These are phyloP conservation scores for Trichoderma erinaceum DNA, from an alignment of 495 filamentous ascomycete species.

Conservation along the genomic window DNA sequence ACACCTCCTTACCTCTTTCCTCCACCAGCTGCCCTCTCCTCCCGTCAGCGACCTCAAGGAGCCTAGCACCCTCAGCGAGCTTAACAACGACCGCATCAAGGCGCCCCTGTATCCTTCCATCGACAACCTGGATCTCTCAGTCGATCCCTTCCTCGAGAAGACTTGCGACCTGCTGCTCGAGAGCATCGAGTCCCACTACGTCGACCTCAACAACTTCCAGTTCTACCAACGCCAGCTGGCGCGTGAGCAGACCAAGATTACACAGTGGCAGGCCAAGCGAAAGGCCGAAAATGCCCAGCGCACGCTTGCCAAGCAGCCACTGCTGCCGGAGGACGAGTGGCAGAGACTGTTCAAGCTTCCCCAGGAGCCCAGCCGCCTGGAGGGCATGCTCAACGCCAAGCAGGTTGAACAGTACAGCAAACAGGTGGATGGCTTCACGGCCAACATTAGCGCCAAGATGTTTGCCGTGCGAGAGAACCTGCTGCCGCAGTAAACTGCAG, in stretches of 20 bases:
- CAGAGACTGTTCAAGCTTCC: constrained; percentile 95
- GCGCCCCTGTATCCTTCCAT: constrained; percentile 76
- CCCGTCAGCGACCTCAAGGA: constrained; percentile 56
- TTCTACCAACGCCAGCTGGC: constrained; percentile 96
- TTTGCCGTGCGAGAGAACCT: constrained; percentile 82
- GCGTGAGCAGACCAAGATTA: constrained; percentile 93
- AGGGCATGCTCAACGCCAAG: constrained; percentile 84
- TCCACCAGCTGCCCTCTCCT: constrained; percentile 70
- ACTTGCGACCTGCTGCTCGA: constrained; percentile 93
- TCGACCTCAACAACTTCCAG: constrained; percentile 97
- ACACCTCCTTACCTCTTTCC: constrained; percentile 88
- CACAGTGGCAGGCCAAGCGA: constrained; percentile 90
- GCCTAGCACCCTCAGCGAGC: constrained; percentile 69
- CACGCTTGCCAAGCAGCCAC: constrained; percentile 76
- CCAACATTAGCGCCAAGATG: constrained; percentile 90
- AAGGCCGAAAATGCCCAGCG: constrained; percentile 88
- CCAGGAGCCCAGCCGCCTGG: constrained; percentile 83
- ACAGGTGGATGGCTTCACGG: constrained; percentile 95
- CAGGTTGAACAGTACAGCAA: constrained; percentile 98
- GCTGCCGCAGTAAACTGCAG: constrained; percentile 32
- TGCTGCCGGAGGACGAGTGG: constrained; percentile 96
- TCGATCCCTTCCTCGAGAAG: constrained; percentile 98
- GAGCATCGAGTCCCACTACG: constrained; percentile 94
- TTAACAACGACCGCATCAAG: constrained; percentile 49
- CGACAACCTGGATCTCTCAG: constrained; percentile 81